Conservation (phyloP, 345 rosid genomes). For the Eucalyptus regnans region DNA sequence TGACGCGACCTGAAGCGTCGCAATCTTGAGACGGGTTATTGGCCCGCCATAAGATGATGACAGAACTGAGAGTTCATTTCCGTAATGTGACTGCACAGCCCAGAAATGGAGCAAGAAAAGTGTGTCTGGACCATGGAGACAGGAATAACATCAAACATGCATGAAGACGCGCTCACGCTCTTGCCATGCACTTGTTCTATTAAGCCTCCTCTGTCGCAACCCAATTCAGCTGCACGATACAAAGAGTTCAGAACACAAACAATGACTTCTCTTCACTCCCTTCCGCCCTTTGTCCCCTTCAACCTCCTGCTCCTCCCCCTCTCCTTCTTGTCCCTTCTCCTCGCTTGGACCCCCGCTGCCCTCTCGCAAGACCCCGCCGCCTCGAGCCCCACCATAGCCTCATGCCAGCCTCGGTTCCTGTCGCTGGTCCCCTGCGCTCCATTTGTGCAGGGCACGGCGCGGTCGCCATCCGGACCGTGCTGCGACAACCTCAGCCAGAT, state of each 20-base stretch:
- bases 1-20: not conserved
- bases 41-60: not conserved
- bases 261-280: conserved; percentile 10
- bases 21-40: not conserved
- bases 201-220: not conserved
- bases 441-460: conserved; percentile 51
- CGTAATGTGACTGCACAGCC: not conserved
- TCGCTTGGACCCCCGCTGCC: conserved; percentile 5
- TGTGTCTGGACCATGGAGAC: not conserved
- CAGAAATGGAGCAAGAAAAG: conserved; percentile 11
- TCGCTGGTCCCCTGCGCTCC: conserved; percentile 61
- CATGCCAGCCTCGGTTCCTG: conserved; percentile 45
- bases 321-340: conserved; percentile 6
- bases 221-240: not conserved
- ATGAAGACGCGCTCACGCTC: conserved; percentile 35
- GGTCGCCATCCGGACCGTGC: conserved; percentile 41
- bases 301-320: not conserved
- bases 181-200: conserved; percentile 22
- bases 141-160: conserved; percentile 32
- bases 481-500: conserved; percentile 55
- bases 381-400: conserved; percentile 11
- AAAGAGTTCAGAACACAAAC: not conserved
- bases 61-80: not conserved
- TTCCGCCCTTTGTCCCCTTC: not conserved
- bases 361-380: conserved; percentile 25